A percentile compares a stretch with the other conserved stretches of the same genome.
phyloP scores from a whole-genome alignment of 495 filamentous ascomycete species.

The Choiromyces venosus region DNA sequence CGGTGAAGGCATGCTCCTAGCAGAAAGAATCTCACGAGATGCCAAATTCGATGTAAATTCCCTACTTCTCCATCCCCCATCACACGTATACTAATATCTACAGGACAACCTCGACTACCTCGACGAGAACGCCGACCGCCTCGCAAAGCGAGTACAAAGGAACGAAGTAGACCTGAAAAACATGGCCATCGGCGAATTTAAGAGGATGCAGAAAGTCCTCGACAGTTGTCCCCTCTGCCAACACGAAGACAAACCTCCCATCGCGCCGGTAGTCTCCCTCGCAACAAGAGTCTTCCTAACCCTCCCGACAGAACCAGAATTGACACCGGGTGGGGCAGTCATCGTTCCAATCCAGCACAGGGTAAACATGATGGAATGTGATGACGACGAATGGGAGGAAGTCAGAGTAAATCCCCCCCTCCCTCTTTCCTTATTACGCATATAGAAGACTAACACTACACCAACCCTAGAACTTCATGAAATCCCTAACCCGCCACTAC shows the following conservation, averaged over 20 bases:
- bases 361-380: slow-evolving; percentile 87
- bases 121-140: slow-evolving; percentile 88
- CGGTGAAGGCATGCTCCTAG: slow-evolving; percentile 73
- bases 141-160: slow-evolving; percentile 83
- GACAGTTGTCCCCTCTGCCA: slow-evolving; percentile 88
- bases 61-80: neutral
- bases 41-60: slow-evolving; percentile 68
- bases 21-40: slow-evolving; percentile 89
- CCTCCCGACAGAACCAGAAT: slow-evolving; percentile 81
- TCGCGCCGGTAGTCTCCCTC: slow-evolving; percentile 83
- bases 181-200: slow-evolving; percentile 78
- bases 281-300: slow-evolving; percentile 84
- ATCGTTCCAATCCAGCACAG: slow-evolving; percentile 88
- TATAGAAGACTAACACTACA: neutral
- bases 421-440: neutral
- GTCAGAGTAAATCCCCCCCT: slow-evolving; percentile 53
- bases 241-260: slow-evolving; percentile 82
- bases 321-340: slow-evolving; percentile 73
- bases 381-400: slow-evolving; percentile 99
- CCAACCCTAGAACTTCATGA: slow-evolving; percentile 77
- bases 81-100: slow-evolving; percentile 39
- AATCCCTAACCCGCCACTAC: slow-evolving; percentile 86
- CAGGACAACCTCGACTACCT: slow-evolving; percentile 90
- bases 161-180: slow-evolving; percentile 86
- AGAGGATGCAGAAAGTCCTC: slow-evolving; percentile 80